Evolutionary conservation across 306 rosid species (phyloP).

Genomic region (Glycyrrhiza uralensis): DNA sequence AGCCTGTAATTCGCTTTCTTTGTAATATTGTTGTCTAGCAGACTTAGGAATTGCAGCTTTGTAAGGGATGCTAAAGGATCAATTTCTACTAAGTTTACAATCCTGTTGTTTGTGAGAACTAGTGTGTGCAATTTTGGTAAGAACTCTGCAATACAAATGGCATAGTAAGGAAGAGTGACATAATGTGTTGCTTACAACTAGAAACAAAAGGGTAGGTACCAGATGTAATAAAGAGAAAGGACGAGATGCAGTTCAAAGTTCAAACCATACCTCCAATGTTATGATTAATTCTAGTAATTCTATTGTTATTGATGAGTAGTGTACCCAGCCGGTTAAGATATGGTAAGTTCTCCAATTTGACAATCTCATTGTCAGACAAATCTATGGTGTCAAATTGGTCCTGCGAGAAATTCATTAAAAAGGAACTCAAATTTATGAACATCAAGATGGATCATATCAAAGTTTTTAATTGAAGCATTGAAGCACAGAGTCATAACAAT

Average conservation of each 20-base stretch:
- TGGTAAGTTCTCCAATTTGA: slow-evolving; percentile 85
- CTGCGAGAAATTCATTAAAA: slow-evolving; percentile 38
- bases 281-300: slow-evolving; percentile 87
- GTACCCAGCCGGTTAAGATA: slow-evolving; percentile 88
- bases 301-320: slow-evolving; percentile 74
- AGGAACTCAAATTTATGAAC: background rate
- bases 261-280: slow-evolving; percentile 69
- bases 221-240: background rate
- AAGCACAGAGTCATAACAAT: background rate
- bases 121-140: slow-evolving; percentile 81
- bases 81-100: slow-evolving; percentile 86
- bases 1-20: slow-evolving; percentile 85
- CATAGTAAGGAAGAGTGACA: slow-evolving; percentile 9
- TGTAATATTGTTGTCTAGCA: slow-evolving; percentile 82
- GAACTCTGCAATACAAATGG: slow-evolving; percentile 58
- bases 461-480: background rate
- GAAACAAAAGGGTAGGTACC: background rate
- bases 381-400: slow-evolving; percentile 96
- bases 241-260: slow-evolving; percentile 4
- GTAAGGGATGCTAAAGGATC: slow-evolving; percentile 79
- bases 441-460: background rate
- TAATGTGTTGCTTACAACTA: background rate
- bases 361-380: slow-evolving; percentile 93
- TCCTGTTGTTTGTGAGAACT: slow-evolving; percentile 91
- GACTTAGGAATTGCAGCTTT: slow-evolving; percentile 77